Base-by-base conservation (phyloP, 2,329 filamentous ascomycete species). In the Monosporascus ibericus region DNA sequence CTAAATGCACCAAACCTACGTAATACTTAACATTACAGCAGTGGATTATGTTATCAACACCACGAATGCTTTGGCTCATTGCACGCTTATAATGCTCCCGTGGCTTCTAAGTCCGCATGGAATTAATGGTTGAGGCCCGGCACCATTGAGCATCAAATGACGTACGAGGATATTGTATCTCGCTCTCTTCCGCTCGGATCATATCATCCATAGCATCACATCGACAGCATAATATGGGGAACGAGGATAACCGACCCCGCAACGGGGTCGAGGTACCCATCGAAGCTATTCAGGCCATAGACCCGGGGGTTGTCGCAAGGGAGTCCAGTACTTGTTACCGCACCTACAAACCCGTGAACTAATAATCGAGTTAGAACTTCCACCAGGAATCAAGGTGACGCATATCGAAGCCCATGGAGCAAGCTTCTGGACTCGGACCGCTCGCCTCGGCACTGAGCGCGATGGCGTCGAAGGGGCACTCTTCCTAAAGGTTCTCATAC, bases 401-500 rank as follows among this genome's bases (percentile, higher is more conserved):
- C 40, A 18, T 5, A 59, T 60, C 18, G 36, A 47, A 1, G 20
- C 53, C 2, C 56, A 60, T 44, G 59, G 59, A 8, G 48, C 38
- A 4, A 61, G 59, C 36, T 54, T 58, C 9, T 61, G 59, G 59
- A 56, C 59, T n/a, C 56, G 58, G 5, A 60, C 58, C 5, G 59
- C 59, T 39, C 59, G 59, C 34, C 47, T 61, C 11, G 58, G 56
- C 18, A 47, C 52, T 14, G 52, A 52, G 7, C 37, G 47, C 2
- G 44, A 50, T 15, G 51, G 53, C 1, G 20, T 22, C 6, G 11
- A 9, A 1, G 51, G 36, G 34, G 20, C 49, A 24, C 56, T 57
- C 52, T 60, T 60, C 30, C 48, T 60, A 5, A 60, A 60, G 57
- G 58, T 58, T 38, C n/a, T 24, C 38, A 14, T 24, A 6, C 17